Conservation (phyloP, 768 basidiomycete species). For the Leccinum rimulosum region DNA sequence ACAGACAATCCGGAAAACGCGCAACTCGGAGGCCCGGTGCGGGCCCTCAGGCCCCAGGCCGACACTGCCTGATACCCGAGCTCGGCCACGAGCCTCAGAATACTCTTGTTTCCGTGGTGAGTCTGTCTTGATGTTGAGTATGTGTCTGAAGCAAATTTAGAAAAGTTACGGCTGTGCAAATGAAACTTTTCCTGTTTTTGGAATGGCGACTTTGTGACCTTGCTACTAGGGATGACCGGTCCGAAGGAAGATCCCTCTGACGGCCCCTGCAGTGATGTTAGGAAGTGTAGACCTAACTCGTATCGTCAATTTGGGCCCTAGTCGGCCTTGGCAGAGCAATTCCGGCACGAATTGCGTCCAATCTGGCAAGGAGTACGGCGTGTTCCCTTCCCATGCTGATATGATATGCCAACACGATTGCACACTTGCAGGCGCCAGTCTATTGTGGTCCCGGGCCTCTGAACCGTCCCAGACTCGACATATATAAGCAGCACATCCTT, state of each 20-base stretch:
- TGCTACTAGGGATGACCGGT: neutral
- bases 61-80: neutral
- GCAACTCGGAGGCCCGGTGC: neutral
- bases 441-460: neutral
- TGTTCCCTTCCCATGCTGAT: constrained; percentile 22
- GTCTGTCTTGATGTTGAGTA: neutral
- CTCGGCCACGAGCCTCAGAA: neutral
- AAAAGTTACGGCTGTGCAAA: neutral
- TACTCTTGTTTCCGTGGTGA: neutral
- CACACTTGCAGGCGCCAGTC: neutral
- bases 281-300: neutral
- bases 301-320: neutral
- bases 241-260: neutral
- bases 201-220: neutral
- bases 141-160: neutral
- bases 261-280: neutral
- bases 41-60: neutral
- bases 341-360: neutral
- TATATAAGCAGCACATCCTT: constrained; percentile 1
- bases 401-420: neutral
- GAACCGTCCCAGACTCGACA: neutral
- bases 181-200: neutral
- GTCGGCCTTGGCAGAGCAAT: neutral
- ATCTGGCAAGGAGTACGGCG: constrained; percentile 10
- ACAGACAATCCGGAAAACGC: neutral